These are phyloP conservation scores for Cordyceps cateniannulata DNA, from an alignment of 2,329 filamentous ascomycete species.

Conservation along the genomic window DNA sequence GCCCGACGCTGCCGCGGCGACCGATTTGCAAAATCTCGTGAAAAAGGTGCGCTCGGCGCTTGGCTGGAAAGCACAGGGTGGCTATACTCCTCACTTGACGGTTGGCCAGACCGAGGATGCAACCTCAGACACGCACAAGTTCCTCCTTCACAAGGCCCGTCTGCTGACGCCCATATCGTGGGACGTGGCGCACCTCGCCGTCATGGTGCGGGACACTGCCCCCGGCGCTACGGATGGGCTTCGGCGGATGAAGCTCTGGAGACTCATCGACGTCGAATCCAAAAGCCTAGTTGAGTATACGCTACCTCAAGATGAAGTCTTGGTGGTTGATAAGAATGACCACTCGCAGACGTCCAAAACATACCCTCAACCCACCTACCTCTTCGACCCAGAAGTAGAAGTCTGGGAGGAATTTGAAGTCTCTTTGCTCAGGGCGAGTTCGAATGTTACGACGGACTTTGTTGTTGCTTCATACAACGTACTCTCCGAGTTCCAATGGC, in stretches of 20 bases:
- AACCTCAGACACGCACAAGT: conserved; percentile 38
- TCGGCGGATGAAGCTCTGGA: conserved; percentile 52
- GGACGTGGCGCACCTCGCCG: conserved; percentile 39
- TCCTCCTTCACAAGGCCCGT: conserved; percentile 45
- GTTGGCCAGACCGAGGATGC: conserved; percentile 50
- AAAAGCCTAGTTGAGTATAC: background rate
- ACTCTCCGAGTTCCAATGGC: conserved; percentile 43
- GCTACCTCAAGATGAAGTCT: background rate
- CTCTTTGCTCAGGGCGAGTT: background rate
- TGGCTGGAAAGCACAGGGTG: conserved; percentile 20
- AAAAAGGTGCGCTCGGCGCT: conserved; percentile 30
- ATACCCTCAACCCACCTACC: background rate
- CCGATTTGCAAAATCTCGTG: conserved; percentile 20
- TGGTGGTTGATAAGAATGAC: background rate
- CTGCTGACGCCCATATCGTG: conserved; percentile 44
- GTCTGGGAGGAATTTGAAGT: background rate
- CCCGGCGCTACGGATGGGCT: conserved; percentile 22
- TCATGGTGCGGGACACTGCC: conserved; percentile 44
- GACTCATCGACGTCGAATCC: conserved; percentile 33
- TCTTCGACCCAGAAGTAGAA: background rate
- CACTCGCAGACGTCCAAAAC: background rate
- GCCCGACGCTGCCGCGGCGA: conserved; percentile 14
- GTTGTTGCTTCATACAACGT: conserved; percentile 48
- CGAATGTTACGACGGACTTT: conserved; percentile 18
- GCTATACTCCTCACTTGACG: conserved; percentile 47